A percentile compares a stretch with the other conserved stretches of the same genome.
Evolutionary conservation across 805 yeast species (phyloP).

Genomic region (Zygoascus flipseniorum): DNA sequence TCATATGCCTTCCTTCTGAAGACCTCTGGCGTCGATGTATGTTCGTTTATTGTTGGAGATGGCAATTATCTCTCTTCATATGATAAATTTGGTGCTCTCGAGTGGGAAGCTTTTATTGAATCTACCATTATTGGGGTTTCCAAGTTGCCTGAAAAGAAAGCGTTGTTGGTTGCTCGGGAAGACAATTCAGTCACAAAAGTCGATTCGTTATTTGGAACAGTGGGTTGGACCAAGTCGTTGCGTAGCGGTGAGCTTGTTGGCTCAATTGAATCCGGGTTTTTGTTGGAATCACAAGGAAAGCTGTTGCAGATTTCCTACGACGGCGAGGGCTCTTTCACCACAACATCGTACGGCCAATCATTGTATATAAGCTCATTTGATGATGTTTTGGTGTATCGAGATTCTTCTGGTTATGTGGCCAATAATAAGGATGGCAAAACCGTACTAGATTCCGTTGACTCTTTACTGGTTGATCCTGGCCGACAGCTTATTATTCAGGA

Average conservation of each 20-base stretch:
- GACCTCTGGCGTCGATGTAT: neutral
- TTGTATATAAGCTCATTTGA: neutral
- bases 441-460: neutral
- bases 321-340: neutral
- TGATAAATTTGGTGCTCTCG: neutral
- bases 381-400: neutral
- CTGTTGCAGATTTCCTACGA: neutral
- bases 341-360: neutral
- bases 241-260: neutral
- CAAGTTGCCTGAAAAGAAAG: neutral
- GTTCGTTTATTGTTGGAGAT: neutral
- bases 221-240: slow-evolving; percentile 1
- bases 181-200: neutral
- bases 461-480: neutral
- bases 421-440: neutral
- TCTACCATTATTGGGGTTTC: neutral
- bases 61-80: neutral
- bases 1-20: neutral
- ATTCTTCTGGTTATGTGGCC: neutral
- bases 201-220: slow-evolving; percentile 2
- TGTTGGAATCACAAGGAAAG: neutral
- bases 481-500: neutral
- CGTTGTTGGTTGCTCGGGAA: neutral
- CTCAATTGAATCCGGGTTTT: slow-evolving; percentile 1
- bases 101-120: neutral